These are phyloP conservation scores for Marasmius fiardii DNA, from an alignment of 1,284 basidiomycete genomes.

Conservation along the genomic window DNA sequence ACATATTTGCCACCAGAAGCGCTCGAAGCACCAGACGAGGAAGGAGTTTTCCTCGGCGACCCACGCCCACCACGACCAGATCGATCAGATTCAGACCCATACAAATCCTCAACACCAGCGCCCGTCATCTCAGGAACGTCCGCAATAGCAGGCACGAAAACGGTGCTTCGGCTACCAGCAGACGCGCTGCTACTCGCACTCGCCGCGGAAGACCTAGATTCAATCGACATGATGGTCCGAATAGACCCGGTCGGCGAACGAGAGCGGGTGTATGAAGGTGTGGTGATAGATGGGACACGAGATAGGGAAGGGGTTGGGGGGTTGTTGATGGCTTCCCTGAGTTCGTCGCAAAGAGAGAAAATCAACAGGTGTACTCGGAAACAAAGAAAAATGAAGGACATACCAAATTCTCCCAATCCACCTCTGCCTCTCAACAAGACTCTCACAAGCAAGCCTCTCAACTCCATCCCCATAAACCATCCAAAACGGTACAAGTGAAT, in stretches of 20 bases:
- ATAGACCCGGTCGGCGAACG: conserved; percentile 73
- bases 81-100: conserved; percentile 25
- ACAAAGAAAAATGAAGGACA: conserved; percentile 21
- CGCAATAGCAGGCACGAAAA: conserved; percentile 68
- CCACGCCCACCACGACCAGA: conserved; percentile 10
- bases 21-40: too few species aligned
- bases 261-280: conserved; percentile 23
- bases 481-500: conserved; percentile 83
- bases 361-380: conserved; percentile 8
- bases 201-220: conserved; percentile 31
- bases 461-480: conserved; percentile 85
- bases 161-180: conserved; percentile 59
- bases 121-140: conserved; percentile 65
- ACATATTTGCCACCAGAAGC: conserved; percentile 27
- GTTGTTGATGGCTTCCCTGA: conserved; percentile 65
- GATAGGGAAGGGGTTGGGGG: conserved; percentile 25
- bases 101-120: conserved; percentile 41
- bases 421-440: conserved; percentile 75
- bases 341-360: conserved; percentile 7
- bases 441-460: conserved; percentile 81
- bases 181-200: conserved; percentile 20
- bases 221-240: conserved; percentile 61
- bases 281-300: conserved; percentile 24
- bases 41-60: conserved; percentile 6
- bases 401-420: conserved; percentile 89